Conservation (phyloP, 23 red algal species). For the Chondrus crispus region DNA sequence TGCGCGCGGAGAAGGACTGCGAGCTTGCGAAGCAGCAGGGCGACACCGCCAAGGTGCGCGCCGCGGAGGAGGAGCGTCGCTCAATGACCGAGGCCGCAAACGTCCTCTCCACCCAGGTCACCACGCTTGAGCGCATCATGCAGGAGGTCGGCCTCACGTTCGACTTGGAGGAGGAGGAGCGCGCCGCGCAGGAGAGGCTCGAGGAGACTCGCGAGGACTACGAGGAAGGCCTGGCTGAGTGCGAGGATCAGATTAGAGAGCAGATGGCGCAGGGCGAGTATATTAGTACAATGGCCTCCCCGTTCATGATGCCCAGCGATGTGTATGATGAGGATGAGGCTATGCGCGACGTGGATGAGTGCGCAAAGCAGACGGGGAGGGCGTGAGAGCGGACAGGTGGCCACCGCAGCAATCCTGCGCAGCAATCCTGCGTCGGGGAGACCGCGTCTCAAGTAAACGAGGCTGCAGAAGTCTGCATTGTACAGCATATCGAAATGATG, state of each 20-base stretch:
- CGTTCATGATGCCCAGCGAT: constrained; percentile 57
- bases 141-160: constrained; percentile 42
- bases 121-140: constrained; percentile 55
- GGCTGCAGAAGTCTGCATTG: too few relatives aligned
- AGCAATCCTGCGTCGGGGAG: too few relatives aligned
- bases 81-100: constrained; percentile 16
- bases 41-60: background rate
- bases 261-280: constrained; percentile 24
- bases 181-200: constrained; percentile 24
- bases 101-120: constrained; percentile 35
- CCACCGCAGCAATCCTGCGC: too few relatives aligned
- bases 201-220: constrained; percentile 39
- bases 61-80: background rate
- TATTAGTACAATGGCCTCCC: constrained; percentile 26
- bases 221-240: constrained; percentile 10
- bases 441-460: too few relatives aligned
- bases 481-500: too few relatives aligned
- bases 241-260: constrained; percentile 19
- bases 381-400: background rate
- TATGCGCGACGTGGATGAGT: constrained; percentile 50
- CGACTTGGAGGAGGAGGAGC: constrained; percentile 29
- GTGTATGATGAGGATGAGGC: constrained; percentile 55
- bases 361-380: constrained; percentile 42
- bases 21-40: background rate
- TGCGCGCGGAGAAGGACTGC: constrained; percentile 49